Evolutionary conservation across 768 basidiomycete species (phyloP), one percentile per base, ranked within the genome.

Genomic region (Boletus rufocinnamomeus): DNA sequence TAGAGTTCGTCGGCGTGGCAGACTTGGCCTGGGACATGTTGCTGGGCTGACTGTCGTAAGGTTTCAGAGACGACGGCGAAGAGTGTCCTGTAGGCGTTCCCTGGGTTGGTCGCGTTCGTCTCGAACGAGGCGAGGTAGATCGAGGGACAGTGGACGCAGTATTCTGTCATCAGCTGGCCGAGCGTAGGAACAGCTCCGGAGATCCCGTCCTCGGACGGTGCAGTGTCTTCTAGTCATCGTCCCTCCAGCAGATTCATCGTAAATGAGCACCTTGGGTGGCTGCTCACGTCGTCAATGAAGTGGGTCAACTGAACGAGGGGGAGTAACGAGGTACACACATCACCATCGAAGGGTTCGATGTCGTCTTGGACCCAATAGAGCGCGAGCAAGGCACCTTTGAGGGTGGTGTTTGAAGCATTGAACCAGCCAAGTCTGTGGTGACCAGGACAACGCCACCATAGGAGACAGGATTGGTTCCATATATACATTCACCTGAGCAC

Each of bases 1-100:
- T 62, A 56, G 34, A 66, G 56, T 23, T 62, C 52, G 17, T 65
- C 52, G 9, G 44, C 52, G 21, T 57, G 64, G 16, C 59, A 61
- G 23, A 54, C 14, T 35, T 35, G 35, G 35, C 35, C 35, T 1
- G 14, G 5, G 35, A 14, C 14, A 6, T 35, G 35, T 35, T 35
- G 14, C 13, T 6, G 14, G 34, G 14, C 14, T 16, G 35, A 35
- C 6, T 16, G 14, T 35, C 6, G 35, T 35, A 14, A 35, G 14
- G 35, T 35, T 35, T 35, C 35, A 40, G 17, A 50, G 50, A 11
- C 35, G n/a, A 50, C 44, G 6, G 35, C 30, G 17, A 60, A 57
- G 30, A 54, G 25, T 35, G 57, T 44, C 35, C 52, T 53, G 61
- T 56, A 56, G 4, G 41, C 27, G 21, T 64, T 60, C 7, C 54